Percentiles rank a stretch among this genome's conserved stretches.
Conservation (phyloP, 1,139 yeast genomes). For the Debaryomyces fabryi region DNA sequence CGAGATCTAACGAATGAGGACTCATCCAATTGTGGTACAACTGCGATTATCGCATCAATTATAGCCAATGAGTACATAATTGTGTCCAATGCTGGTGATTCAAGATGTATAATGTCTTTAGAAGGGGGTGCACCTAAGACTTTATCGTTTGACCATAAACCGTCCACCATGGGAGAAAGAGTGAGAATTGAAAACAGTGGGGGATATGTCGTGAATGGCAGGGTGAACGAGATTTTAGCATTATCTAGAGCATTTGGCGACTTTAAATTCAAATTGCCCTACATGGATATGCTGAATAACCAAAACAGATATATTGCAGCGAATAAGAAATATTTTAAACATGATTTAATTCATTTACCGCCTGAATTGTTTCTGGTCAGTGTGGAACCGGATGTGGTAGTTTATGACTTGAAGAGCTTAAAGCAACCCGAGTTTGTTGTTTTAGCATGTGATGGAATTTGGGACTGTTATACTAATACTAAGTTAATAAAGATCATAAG, state of each 20-base stretch:
- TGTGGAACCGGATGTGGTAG: slow-evolving; percentile 69
- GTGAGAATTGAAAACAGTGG: slow-evolving; percentile 74
- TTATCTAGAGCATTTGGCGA: slow-evolving; percentile 80
- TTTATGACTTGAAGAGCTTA: slow-evolving; percentile 46
- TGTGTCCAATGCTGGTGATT: slow-evolving; percentile 77
- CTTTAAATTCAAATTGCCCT: slow-evolving; percentile 61
- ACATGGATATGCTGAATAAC: slow-evolving; percentile 34
- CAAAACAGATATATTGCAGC: slow-evolving; percentile 30
- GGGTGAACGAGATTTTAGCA: slow-evolving; percentile 76
- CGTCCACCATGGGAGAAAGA: slow-evolving; percentile 73
- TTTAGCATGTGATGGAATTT: slow-evolving; percentile 77
- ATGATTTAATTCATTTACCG: slow-evolving; percentile 33
- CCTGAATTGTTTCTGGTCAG: slow-evolving; percentile 57
- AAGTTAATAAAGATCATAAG: slow-evolving; percentile 57
- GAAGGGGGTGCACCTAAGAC: slow-evolving; percentile 57
- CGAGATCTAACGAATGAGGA: slow-evolving; percentile 49
- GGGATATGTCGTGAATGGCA: slow-evolving; percentile 66
- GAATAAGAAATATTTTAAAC: slow-evolving; percentile 23
- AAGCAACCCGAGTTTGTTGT: slow-evolving; percentile 62
- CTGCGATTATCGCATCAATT: slow-evolving; percentile 61
- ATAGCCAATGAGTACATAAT: slow-evolving; percentile 51
- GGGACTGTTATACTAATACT: slow-evolving; percentile 73
- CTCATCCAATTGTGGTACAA: slow-evolving; percentile 61
- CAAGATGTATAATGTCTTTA: slow-evolving; percentile 62
- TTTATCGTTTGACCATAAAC: slow-evolving; percentile 75